Conservation (phyloP, 768 basidiomycete species). For the Thelephora ganbajun region DNA sequence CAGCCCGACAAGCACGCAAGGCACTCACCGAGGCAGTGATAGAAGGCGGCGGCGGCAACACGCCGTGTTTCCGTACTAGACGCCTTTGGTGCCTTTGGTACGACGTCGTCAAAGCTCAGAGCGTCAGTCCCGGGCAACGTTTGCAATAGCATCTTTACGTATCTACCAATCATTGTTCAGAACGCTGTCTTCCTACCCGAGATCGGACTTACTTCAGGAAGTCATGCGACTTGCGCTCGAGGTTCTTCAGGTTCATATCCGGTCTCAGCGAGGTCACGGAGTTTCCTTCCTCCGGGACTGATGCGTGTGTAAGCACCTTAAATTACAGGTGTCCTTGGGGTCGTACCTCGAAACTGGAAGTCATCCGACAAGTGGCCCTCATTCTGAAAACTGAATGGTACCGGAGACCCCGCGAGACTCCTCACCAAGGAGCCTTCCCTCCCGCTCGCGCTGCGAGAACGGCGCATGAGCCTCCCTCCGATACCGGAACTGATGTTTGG, state of each 20-base stretch:
- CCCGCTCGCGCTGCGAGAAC: slow-evolving; percentile 30
- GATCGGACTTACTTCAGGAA: slow-evolving; percentile 51
- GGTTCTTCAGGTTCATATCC: slow-evolving; percentile 37
- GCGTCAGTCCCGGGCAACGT: slow-evolving; percentile 34
- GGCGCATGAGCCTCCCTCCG: slow-evolving; percentile 39
- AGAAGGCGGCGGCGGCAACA: slow-evolving; percentile 72
- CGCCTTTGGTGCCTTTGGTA: slow-evolving; percentile 27
- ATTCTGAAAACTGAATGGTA: slow-evolving; percentile 18
- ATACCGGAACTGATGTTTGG: slow-evolving; percentile 32
- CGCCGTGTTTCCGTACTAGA: slow-evolving; percentile 46
- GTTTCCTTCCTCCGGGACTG: slow-evolving; percentile 16
- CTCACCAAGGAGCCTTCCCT: slow-evolving; percentile 41
- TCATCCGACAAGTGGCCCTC: slow-evolving; percentile 41
- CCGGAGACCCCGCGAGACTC: slow-evolving; percentile 37
- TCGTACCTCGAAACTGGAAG: slow-evolving; percentile 52
- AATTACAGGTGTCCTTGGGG: not conserved
- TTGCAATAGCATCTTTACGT: slow-evolving; percentile 62
- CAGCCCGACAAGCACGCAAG: not conserved
- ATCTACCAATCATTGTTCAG: slow-evolving; percentile 33
- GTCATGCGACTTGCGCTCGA: slow-evolving; percentile 69
- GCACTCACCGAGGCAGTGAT: slow-evolving; percentile 65
- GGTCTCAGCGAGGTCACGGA: slow-evolving; percentile 31
- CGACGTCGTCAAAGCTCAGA: slow-evolving; percentile 52
- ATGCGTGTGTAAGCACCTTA: not conserved
- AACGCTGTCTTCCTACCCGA: not conserved